Conservation (phyloP, 169 alveolate genomes). For the Plasmodium yoelii region DNA sequence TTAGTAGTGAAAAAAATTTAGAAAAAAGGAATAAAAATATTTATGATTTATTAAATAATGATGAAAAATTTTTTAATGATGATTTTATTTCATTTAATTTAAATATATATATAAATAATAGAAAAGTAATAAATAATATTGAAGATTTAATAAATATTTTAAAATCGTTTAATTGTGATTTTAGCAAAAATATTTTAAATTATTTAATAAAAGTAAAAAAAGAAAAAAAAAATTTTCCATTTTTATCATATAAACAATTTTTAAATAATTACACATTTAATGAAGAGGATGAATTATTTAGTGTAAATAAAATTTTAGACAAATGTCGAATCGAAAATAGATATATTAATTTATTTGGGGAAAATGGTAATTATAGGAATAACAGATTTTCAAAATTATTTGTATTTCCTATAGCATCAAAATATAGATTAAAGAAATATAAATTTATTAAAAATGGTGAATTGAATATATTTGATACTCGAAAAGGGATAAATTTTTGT, state of each 20-base stretch:
- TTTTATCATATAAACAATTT: constrained; percentile 26
- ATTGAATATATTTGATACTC: background rate
- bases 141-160: constrained; percentile 13
- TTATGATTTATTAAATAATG: background rate
- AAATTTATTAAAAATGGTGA: background rate
- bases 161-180: constrained; percentile 4
- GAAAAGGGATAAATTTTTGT: background rate
- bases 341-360: constrained; percentile 12
- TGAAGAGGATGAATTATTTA: constrained; percentile 44
- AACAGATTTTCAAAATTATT: constrained; percentile 26
- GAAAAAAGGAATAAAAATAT: background rate
- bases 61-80: background rate
- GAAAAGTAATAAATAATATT: constrained; percentile 42
- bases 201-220: constrained; percentile 10
- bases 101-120: constrained; percentile 47
- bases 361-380: background rate
- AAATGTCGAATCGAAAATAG: constrained; percentile 33
- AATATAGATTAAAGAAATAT: too few species aligned
- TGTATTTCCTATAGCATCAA: background rate
- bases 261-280: constrained; percentile 24
- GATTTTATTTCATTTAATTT: constrained; percentile 67
- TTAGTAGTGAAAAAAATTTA: background rate
- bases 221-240: constrained; percentile 4
- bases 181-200: constrained; percentile 24
- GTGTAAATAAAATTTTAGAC: constrained; percentile 15